phyloP scores from a whole-genome alignment of 2,329 filamentous ascomycete species.

The Didymella exigua region DNA sequence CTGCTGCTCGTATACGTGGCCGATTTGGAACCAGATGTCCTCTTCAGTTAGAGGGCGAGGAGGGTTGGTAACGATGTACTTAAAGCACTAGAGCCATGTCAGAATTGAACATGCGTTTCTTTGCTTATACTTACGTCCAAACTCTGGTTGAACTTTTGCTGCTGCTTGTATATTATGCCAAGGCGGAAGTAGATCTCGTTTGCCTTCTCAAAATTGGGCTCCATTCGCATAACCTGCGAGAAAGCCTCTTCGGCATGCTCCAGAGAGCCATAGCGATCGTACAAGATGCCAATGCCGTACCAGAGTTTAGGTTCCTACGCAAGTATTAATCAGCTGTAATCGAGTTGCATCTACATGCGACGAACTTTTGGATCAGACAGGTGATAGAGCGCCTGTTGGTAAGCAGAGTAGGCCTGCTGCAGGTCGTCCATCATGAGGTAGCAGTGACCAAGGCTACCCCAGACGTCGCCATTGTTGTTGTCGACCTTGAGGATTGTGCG shows the following conservation, averaged over 20 bases:
- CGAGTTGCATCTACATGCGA: background rate
- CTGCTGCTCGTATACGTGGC: constrained; percentile 97
- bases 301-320: constrained; percentile 89
- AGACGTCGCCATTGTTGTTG: constrained; percentile 87
- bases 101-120: constrained; percentile 4
- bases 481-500: constrained; percentile 91
- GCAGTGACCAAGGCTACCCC: constrained; percentile 97
- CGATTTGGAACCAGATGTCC: constrained; percentile 99
- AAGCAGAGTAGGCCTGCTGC: constrained; percentile 94
- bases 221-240: constrained; percentile 98
- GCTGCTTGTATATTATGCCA: constrained; percentile 99
- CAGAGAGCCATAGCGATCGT: constrained; percentile 93
- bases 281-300: constrained; percentile 98
- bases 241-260: constrained; percentile 98
- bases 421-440: constrained; percentile 98
- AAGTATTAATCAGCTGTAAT: constrained; percentile 6
- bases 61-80: constrained; percentile 93
- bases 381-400: constrained; percentile 93
- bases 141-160: constrained; percentile 90
- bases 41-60: constrained; percentile 92
- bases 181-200: constrained; percentile 99
- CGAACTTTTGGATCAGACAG: constrained; percentile 86
- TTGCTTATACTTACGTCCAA: constrained; percentile 70
- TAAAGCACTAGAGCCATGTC: constrained; percentile 78
- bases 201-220: constrained; percentile 96